Base-by-base conservation (phyloP, 2,329 filamentous ascomycete species). In the Botrytis medusae region DNA sequence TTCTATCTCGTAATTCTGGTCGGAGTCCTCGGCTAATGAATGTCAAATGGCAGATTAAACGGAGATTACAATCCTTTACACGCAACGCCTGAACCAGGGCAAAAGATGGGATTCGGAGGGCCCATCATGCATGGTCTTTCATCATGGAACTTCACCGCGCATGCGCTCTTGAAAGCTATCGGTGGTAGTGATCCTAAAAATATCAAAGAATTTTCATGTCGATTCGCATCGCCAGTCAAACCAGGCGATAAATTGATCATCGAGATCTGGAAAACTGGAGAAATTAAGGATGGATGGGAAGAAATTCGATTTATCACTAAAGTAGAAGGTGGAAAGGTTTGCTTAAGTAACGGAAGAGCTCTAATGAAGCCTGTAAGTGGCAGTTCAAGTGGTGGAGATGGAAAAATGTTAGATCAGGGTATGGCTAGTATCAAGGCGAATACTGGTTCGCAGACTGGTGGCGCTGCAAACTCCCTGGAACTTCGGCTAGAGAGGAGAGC, bases 61-160 rank as follows among this genome's bases (percentile, higher is more conserved):
- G 94, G 94, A 77, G 95, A 97, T 84, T 97, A 97, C 84, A 97
- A 97, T 85, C 95, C 94, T 42, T 90, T 97, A 51, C 94, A 97
- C 81, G 94, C 93, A 10, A 93, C 92, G 29, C 94, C 94, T 20
- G 93, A 94, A 83, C 93, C 94, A 0, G 94, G 94, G 74, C 84
- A 89, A 83, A 92, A 94, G 84, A 97, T 97, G 93, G 94, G 95
- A 74, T 97, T 97, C 78, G 93, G 93, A 42, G 94, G 94, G 48
- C 86, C 90, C 78, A 97, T 97, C 82, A 92, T 97, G 82, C 94
- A 97, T 84, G 95, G 95, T 32, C 86, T 97, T 63, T 97, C 91
- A 84, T 93, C 90, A 78, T 97, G 93, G 91, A 97, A 97, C 84
- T 89, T 88, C 73, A 88, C 92, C 2, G 89, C 88, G 25, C 93